phyloP scores from a whole-genome alignment of 768 basidiomycete species.

The Amanita phalloides region DNA sequence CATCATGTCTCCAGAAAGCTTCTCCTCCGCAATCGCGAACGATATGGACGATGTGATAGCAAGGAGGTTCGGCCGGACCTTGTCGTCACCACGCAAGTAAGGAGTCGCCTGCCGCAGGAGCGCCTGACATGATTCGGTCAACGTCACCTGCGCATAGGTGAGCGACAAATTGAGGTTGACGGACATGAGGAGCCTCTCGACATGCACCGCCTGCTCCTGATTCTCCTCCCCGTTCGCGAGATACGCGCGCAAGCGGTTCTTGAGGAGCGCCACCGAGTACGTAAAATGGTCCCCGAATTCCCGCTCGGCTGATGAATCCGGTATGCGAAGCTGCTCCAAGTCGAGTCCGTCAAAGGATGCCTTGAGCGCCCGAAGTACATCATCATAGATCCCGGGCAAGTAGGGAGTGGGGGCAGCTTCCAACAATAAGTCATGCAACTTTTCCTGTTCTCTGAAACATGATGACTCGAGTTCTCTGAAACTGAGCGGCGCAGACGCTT shows the following conservation, averaged over 20 bases:
- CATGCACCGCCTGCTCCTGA: conserved; percentile 30
- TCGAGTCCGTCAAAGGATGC: conserved; percentile 46
- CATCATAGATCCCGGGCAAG: conserved; percentile 62
- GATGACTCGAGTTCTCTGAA: conserved; percentile 40
- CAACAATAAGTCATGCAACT: conserved; percentile 51
- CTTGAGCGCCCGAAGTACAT: conserved; percentile 37
- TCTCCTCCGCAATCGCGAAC: conserved; percentile 54
- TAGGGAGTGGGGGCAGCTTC: conserved; percentile 67
- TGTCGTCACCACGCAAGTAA: conserved; percentile 51
- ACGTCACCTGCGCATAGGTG: conserved; percentile 62
- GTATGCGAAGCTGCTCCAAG: conserved; percentile 52
- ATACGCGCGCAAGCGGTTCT: conserved; percentile 49
- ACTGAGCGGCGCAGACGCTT: conserved; percentile 42
- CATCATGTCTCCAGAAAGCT: conserved; percentile 76
- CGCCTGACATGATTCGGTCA: conserved; percentile 71
- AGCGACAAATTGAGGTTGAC: conserved; percentile 87
- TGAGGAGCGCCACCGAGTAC: conserved; percentile 54
- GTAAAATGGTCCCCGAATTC: conserved; percentile 74
- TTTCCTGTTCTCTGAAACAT: conserved; percentile 50
- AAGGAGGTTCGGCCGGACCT: conserved; percentile 45
- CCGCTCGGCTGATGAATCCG: conserved; percentile 54
- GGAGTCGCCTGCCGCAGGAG: conserved; percentile 55
- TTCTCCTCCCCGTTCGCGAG: conserved; percentile 25
- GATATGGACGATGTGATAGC: conserved; percentile 54
- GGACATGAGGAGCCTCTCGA: conserved; percentile 51